Evolutionary conservation across 139 green algal species (phyloP).

Genomic region (Chara braunii): DNA sequence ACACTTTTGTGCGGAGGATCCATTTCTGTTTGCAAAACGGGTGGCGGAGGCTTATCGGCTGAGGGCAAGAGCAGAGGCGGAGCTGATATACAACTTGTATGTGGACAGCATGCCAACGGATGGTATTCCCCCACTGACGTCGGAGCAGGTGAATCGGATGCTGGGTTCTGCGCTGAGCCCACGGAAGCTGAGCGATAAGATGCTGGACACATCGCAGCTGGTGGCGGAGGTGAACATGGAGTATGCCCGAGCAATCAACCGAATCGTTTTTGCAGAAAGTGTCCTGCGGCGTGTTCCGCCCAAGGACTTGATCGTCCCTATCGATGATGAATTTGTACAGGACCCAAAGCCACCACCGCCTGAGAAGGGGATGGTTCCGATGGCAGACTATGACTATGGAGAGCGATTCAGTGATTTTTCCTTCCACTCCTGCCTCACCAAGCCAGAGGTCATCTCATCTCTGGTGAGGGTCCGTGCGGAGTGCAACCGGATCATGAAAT

Average conservation of each 20-base stretch:
- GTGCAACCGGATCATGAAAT: conserved; percentile 54
- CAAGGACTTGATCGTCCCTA: not conserved
- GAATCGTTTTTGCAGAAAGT: conserved; percentile 52
- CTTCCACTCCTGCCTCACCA: conserved; percentile 70
- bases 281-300: not conserved
- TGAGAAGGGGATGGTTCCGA: conserved; percentile 38
- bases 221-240: conserved; percentile 69
- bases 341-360: not conserved
- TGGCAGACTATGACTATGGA: conserved; percentile 59
- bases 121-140: conserved; percentile 57
- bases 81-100: conserved; percentile 62
- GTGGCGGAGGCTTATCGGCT: conserved; percentile 45
- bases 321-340: not conserved
- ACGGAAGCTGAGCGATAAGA: conserved; percentile 60
- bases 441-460: conserved; percentile 59
- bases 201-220: conserved; percentile 64
- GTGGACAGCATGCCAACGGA: conserved; percentile 77
- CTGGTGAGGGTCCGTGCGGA: conserved; percentile 49
- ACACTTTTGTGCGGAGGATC: conserved; percentile 70
- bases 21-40: conserved; percentile 52
- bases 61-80: conserved; percentile 41
- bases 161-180: conserved; percentile 63
- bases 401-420: conserved; percentile 66
- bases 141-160: conserved; percentile 69
- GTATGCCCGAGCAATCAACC: conserved; percentile 72